These are phyloP conservation scores for Sodiomyces alkalinus DNA, from an alignment of 2,329 filamentous ascomycete species.

Conservation along the genomic window DNA sequence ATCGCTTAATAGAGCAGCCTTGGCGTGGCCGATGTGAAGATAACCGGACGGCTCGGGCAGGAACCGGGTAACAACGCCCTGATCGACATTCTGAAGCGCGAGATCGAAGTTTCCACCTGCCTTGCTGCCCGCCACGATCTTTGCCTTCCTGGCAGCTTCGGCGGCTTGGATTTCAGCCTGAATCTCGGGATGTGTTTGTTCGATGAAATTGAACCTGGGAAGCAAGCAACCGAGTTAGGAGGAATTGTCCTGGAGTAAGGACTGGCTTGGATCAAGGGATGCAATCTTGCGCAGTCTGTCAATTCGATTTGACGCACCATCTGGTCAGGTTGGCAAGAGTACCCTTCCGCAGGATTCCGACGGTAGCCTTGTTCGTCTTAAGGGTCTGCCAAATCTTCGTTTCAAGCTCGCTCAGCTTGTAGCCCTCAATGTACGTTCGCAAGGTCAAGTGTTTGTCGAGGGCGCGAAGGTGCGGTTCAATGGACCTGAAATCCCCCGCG, in stretches of 20 bases:
- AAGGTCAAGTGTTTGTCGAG: constrained; percentile 81
- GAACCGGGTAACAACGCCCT: constrained; percentile 85
- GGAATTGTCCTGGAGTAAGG: too few species aligned
- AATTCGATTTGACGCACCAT: constrained; percentile 34
- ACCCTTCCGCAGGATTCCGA: constrained; percentile 67
- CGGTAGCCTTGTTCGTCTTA: constrained; percentile 69
- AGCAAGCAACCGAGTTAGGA: not conserved
- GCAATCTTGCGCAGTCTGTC: not conserved
- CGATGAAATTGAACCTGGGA: constrained; percentile 58
- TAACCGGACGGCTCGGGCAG: constrained; percentile 82
- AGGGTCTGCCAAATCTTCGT: constrained; percentile 71
- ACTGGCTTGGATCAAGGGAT: not conserved
- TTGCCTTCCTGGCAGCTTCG: constrained; percentile 53
- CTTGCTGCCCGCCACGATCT: constrained; percentile 54
- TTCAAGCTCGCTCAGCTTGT: constrained; percentile 62
- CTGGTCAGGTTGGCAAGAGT: constrained; percentile 61
- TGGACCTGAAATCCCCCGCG: constrained; percentile 62
- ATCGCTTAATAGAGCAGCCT: constrained; percentile 84
- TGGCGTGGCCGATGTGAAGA: constrained; percentile 90
- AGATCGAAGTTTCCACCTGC: constrained; percentile 83
- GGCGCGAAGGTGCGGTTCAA: constrained; percentile 58
- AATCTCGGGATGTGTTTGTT: constrained; percentile 66
- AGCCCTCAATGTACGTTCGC: constrained; percentile 73
- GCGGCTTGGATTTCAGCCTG: constrained; percentile 53
- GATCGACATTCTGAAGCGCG: constrained; percentile 66